Evolutionary conservation across 2,329 filamentous ascomycete genomes (phyloP).

Genomic region (Lecanicillium sp.): DNA sequence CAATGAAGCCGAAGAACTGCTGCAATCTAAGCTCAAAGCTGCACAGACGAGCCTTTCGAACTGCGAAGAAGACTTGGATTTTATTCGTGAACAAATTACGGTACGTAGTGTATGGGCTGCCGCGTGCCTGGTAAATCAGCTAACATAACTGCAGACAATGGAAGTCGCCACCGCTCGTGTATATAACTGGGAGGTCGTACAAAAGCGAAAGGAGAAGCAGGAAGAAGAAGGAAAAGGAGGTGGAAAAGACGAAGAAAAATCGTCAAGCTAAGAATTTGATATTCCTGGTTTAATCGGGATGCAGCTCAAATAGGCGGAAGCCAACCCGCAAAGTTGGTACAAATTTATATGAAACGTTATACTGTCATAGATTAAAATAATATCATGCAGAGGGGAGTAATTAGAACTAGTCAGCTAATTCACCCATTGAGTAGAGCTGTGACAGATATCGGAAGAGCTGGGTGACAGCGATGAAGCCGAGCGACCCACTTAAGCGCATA

Average conservation of each 20-base stretch:
- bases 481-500: too few relatives aligned
- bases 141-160: conserved; percentile 57
- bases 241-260: conserved; percentile 28
- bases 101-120: conserved; percentile 38
- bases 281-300: background rate
- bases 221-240: conserved; percentile 43
- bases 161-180: conserved; percentile 93
- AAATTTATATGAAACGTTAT: too few relatives aligned
- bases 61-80: conserved; percentile 94
- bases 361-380: too few relatives aligned
- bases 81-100: conserved; percentile 91
- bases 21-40: conserved; percentile 67
- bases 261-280: conserved; percentile 15
- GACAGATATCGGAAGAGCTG: too few relatives aligned
- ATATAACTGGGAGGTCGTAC: conserved; percentile 99
- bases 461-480: too few relatives aligned
- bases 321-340: too few relatives aligned
- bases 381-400: too few relatives aligned
- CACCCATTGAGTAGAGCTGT: too few relatives aligned
- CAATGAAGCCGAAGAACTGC: conserved; percentile 71
- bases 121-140: background rate
- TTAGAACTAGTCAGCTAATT: too few relatives aligned
- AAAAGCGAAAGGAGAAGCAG: conserved; percentile 83
- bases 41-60: conserved; percentile 76
- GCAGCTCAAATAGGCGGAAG: background rate